Evolutionary conservation across 768 basidiomycete genomes (phyloP).

Genomic region (Kwoniella bestiolae): DNA sequence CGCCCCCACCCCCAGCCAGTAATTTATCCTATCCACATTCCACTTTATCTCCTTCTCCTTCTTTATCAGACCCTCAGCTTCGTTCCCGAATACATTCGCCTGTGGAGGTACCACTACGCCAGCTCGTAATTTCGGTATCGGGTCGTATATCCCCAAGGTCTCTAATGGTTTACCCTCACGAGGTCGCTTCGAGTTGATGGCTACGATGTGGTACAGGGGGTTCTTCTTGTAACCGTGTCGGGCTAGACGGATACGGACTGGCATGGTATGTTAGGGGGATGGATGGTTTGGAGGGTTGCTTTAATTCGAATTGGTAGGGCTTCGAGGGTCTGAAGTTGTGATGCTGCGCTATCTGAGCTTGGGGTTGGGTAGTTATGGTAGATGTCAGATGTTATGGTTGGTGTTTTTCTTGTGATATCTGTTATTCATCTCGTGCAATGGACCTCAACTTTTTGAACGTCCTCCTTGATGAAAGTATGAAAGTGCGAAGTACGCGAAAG

Average conservation of each 20-base stretch:
- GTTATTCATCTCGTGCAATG: too few species aligned
- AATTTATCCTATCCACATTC: conserved; percentile 86
- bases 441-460: too few species aligned
- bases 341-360: too few species aligned
- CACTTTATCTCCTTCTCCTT: conserved; percentile 75
- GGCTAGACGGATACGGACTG: conserved; percentile 81
- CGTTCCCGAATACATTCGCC: conserved; percentile 59
- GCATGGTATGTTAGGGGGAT: conserved; percentile 70
- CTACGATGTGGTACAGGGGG: conserved; percentile 83
- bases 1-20: conserved; percentile 87
- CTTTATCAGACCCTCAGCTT: conserved; percentile 44
- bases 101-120: conserved; percentile 21
- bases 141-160: conserved; percentile 81
- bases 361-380: too few species aligned
- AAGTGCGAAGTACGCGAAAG: too few species aligned
- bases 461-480: too few species aligned
- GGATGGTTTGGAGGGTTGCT: neutral
- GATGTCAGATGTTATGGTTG: too few species aligned
- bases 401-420: too few species aligned
- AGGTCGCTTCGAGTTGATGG: conserved; percentile 70
- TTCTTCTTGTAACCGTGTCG: conserved; percentile 76
- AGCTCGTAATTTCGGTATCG: conserved; percentile 58
- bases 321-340: too few species aligned
- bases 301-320: too few species aligned
- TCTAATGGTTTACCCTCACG: conserved; percentile 88